These are phyloP conservation scores for Meyerozyma elateridarum DNA, from an alignment of 1,139 yeast species.

Conservation along the genomic window DNA sequence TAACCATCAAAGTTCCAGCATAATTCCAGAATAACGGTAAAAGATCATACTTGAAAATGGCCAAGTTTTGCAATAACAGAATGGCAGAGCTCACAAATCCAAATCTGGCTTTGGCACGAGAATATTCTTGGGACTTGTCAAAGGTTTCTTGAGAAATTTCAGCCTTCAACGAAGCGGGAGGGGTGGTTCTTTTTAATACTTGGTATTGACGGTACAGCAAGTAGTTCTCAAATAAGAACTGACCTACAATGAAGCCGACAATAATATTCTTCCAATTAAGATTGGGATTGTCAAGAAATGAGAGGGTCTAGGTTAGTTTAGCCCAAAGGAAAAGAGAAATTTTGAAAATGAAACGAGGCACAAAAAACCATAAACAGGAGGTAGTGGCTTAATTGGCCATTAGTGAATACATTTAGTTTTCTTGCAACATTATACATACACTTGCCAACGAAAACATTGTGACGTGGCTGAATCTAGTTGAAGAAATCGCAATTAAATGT, in stretches of 20 bases:
- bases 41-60: constrained; percentile 54
- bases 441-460: constrained; percentile 19
- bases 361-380: no score
- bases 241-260: constrained; percentile 70
- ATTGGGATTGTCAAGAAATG: constrained; percentile 48
- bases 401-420: no score
- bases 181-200: constrained; percentile 49
- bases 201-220: constrained; percentile 73
- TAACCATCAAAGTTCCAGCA: constrained; percentile 39
- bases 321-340: not conserved
- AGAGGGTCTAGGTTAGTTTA: constrained; percentile 16
- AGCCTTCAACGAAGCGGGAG: constrained; percentile 61
- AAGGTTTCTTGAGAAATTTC: constrained; percentile 71
- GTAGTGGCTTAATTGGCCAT: no score
- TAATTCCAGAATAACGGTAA: constrained; percentile 67
- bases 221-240: constrained; percentile 70
- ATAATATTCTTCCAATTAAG: constrained; percentile 78
- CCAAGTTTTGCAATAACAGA: constrained; percentile 52
- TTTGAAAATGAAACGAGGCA: not conserved
- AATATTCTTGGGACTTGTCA: constrained; percentile 71
- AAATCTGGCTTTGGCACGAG: constrained; percentile 76
- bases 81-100: constrained; percentile 53
- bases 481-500: constrained; percentile 3
- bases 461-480: not conserved
- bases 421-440: constrained; percentile 13